Conservation (phyloP, 495 filamentous ascomycete genomes). For the Penicillium goetzii region DNA sequence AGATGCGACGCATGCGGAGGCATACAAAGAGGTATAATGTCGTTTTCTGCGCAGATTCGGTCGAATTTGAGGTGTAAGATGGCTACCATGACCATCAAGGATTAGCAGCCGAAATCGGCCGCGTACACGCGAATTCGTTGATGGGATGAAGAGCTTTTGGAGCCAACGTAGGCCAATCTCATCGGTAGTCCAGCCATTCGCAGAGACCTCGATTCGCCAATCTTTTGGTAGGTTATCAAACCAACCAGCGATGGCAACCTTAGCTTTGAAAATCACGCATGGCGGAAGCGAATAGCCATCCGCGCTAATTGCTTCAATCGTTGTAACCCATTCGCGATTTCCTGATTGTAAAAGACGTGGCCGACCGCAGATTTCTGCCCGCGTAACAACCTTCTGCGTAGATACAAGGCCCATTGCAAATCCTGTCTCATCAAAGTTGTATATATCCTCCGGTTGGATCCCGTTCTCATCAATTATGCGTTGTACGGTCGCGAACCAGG, state of each 20-base stretch:
- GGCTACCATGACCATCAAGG: conserved; percentile 3
- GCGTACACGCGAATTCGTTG: background rate
- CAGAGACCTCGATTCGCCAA: conserved; percentile 9
- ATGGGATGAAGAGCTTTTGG: conserved; percentile 10
- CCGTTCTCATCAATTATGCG: background rate
- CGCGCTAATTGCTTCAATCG: conserved; percentile 35
- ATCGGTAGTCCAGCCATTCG: conserved; percentile 1
- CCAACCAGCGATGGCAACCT: conserved; percentile 4
- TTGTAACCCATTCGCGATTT: conserved; percentile 44
- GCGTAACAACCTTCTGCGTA: background rate
- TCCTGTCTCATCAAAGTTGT: conserved; percentile 13
- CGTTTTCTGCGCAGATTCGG: background rate
- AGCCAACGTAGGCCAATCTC: conserved; percentile 11
- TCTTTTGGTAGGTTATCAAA: conserved; percentile 9
- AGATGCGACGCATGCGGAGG: background rate
- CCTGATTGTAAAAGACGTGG: conserved; percentile 31
- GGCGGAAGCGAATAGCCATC: conserved; percentile 4
- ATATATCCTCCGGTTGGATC: conserved; percentile 11
- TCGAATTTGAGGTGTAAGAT: conserved; percentile 11
- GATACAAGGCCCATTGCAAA: conserved; percentile 9
- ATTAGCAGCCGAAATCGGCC: background rate
- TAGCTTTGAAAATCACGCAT: conserved; percentile 6
- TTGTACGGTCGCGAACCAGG: conserved; percentile 3
- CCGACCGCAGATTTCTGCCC: conserved; percentile 7
- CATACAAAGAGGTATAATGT: conserved; percentile 8